phyloP scores from a whole-genome alignment of 352 stramenopile genomes.

The Globisporangium radiosum region DNA sequence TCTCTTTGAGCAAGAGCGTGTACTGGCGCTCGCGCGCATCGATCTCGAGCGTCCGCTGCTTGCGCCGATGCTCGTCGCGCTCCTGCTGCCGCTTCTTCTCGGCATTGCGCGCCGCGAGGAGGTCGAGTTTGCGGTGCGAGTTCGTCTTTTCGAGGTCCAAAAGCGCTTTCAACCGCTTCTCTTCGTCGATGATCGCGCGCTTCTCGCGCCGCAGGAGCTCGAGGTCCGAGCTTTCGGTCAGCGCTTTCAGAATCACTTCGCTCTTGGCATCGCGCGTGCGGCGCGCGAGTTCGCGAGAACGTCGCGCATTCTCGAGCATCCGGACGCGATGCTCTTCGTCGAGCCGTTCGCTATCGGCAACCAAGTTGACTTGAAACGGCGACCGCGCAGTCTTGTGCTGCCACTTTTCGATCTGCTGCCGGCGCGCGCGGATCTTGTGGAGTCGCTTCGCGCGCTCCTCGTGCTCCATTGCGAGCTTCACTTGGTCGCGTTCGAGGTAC shows the following conservation, averaged over 20 bases:
- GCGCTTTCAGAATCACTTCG: constrained; percentile 90
- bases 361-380: constrained; percentile 90
- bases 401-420: constrained; percentile 74
- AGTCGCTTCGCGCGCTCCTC: constrained; percentile 50
- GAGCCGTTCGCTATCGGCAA: constrained; percentile 92
- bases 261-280: constrained; percentile 86
- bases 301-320: constrained; percentile 62
- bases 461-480: constrained; percentile 51
- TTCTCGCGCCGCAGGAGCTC: constrained; percentile 91
- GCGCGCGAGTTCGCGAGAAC: constrained; percentile 56
- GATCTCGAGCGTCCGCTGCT: constrained; percentile 58
- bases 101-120: constrained; percentile 85
- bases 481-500: constrained; percentile 62
- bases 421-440: constrained; percentile 53
- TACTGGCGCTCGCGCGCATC: constrained; percentile 58
- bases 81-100: constrained; percentile 88
- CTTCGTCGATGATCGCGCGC: constrained; percentile 92
- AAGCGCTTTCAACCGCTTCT: constrained; percentile 90
- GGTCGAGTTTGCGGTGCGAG: constrained; percentile 87
- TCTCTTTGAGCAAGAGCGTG: constrained; percentile 74
- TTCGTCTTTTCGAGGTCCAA: constrained; percentile 93
- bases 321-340: constrained; percentile 87
- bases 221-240: constrained; percentile 87
- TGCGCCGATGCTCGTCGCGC: constrained; percentile 80
- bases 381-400: constrained; percentile 86